A percentile compares a stretch with the other conserved stretches of the same genome.
These are phyloP conservation scores for Penicillium pancosmium DNA, from an alignment of 495 filamentous ascomycete species.

Conservation along the genomic window DNA sequence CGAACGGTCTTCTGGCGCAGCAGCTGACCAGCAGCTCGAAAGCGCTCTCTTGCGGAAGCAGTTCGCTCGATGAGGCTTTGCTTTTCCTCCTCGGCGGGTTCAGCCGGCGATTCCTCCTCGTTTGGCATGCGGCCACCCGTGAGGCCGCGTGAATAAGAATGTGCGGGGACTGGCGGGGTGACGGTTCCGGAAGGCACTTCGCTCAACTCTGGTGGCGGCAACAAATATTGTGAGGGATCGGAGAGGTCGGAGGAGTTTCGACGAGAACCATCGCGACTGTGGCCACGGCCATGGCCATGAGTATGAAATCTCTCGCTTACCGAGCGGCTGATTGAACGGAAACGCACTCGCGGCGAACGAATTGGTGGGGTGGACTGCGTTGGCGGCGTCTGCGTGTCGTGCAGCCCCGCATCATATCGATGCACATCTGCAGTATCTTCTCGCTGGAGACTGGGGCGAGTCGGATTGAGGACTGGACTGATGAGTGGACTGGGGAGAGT, in stretches of 20 bases:
- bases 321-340: constrained; percentile 27
- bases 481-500: neutral
- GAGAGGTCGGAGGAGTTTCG: constrained; percentile 12
- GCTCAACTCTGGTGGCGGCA: constrained; percentile 20
- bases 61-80: constrained; percentile 19
- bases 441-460: constrained; percentile 21
- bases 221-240: constrained; percentile 16
- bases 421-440: constrained; percentile 20
- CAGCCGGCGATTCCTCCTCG: neutral
- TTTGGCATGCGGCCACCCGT: constrained; percentile 14
- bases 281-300: constrained; percentile 1
- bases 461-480: neutral
- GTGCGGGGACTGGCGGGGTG: constrained; percentile 32
- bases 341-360: constrained; percentile 29
- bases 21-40: constrained; percentile 37
- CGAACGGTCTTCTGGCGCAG: constrained; percentile 39
- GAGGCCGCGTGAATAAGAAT: constrained; percentile 22
- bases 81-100: constrained; percentile 17
- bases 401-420: constrained; percentile 21
- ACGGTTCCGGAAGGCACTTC: constrained; percentile 28
- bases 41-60: constrained; percentile 31
- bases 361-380: neutral
- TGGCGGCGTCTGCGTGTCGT: constrained; percentile 10
- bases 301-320: constrained; percentile 14
- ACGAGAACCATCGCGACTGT: constrained; percentile 2